phyloP scores from a whole-genome alignment of 1,284 basidiomycete species.

The Cryptococcus sp. region DNA sequence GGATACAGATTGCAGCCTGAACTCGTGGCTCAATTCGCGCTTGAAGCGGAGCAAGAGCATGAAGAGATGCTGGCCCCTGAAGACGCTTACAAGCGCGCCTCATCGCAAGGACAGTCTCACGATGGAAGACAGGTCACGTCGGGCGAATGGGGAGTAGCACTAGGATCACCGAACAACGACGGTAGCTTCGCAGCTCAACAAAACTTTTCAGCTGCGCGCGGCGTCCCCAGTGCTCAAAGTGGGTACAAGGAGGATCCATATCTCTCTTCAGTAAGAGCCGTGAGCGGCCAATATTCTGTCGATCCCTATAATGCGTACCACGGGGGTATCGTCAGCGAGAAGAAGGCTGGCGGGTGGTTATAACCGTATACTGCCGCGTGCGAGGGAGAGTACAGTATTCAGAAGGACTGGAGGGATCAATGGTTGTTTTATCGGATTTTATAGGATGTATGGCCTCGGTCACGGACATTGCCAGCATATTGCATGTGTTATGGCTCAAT shows the following conservation, averaged over 20 bases:
- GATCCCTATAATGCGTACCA: conserved; percentile 45
- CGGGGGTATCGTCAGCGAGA: conserved; percentile 8
- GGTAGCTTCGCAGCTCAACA: conserved; percentile 18
- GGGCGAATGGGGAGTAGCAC: conserved; percentile 46
- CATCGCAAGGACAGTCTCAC: background rate
- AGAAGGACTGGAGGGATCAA: background rate
- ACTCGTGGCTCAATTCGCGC: background rate
- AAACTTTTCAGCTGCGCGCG: background rate
- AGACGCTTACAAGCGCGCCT: conserved; percentile 7
- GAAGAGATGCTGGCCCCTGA: conserved; percentile 7
- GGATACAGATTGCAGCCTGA: no score
- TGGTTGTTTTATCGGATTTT: background rate
- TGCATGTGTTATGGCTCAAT: no score
- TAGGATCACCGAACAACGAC: conserved; percentile 31
- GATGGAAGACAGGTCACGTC: conserved; percentile 7
- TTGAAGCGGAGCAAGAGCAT: background rate
- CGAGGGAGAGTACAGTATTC: no score
- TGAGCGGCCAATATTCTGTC: conserved; percentile 29
- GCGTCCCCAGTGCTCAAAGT: background rate
- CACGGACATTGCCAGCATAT: no score
- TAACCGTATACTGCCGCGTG: background rate
- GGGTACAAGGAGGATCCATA: conserved; percentile 28
- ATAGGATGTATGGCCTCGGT: background rate
- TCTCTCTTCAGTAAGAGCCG: conserved; percentile 10
- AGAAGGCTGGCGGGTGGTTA: conserved; percentile 12